Percentiles rank a stretch among this genome's conserved stretches.
phyloP scores from a whole-genome alignment of 108 stramenopile genomes.

The Fragilariopsis cylindrus region DNA sequence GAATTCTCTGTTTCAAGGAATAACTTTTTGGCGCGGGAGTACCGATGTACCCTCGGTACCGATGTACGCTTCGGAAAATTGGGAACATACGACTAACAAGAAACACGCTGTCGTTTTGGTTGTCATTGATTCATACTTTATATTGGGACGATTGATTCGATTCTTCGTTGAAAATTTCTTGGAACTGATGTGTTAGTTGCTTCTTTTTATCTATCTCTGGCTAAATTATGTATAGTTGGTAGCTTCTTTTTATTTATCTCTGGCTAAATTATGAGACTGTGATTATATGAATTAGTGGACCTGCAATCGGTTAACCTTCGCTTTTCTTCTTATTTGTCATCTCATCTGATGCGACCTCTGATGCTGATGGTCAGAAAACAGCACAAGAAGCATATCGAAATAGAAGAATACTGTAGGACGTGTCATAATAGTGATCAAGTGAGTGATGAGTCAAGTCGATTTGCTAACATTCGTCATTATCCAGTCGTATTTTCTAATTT shows the following conservation, averaged over 20 bases:
- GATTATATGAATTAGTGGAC: no score
- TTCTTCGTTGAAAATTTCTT: not conserved
- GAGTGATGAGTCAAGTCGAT: no score
- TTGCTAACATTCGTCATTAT: no score
- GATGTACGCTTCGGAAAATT: slow-evolving; percentile 5
- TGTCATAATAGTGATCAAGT: no score
- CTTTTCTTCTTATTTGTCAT: not conserved
- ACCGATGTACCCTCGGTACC: not conserved
- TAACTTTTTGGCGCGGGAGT: not conserved
- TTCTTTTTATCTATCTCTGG: no score
- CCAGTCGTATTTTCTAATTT: no score
- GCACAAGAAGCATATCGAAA: not conserved
- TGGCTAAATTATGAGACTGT: no score
- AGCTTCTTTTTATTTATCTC: no score
- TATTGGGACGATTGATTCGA: not conserved
- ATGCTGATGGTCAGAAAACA: no score
- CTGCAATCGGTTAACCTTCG: no score
- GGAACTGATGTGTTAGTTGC: not conserved
- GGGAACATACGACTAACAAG: not conserved
- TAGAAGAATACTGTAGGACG: not conserved
- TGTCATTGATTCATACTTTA: not conserved
- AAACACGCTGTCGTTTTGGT: not conserved
- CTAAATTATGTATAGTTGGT: no score
- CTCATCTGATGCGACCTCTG: not conserved
- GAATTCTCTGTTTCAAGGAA: not conserved